phyloP scores from a whole-genome alignment of 73 alveolate genomes.

The Paramecium pentaurelia region DNA sequence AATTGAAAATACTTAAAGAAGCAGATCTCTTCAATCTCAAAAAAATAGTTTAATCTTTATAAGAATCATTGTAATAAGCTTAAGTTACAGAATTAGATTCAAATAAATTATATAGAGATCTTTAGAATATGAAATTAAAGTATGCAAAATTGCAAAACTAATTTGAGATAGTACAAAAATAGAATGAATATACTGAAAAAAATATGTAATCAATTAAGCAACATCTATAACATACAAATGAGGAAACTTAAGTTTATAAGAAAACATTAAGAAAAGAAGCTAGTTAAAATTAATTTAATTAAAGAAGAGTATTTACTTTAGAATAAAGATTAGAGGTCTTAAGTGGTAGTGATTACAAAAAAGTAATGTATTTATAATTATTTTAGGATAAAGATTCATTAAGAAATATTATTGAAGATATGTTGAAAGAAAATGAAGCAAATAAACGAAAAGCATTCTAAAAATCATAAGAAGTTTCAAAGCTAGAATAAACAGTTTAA shows the following conservation, averaged over 20 bases:
- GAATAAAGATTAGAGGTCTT: constrained; percentile 36
- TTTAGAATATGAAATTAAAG: background rate
- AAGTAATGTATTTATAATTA: background rate
- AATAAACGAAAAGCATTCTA: constrained; percentile 30
- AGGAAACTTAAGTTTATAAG: background rate
- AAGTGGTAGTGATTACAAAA: constrained; percentile 32
- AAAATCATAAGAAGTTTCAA: background rate
- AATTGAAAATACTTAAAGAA: background rate
- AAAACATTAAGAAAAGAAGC: constrained; percentile 33
- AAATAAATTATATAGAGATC: constrained; percentile 29
- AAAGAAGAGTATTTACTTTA: constrained; percentile 45
- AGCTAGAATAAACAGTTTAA: background rate
- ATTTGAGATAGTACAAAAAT: background rate
- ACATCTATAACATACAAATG: background rate
- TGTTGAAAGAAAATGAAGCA: constrained; percentile 40
- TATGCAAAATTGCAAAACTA: background rate
- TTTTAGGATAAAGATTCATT: constrained; percentile 28
- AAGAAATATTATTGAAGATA: constrained; percentile 36
- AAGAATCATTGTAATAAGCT: constrained; percentile 26
- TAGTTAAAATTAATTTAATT: constrained; percentile 20
- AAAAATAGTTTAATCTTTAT: background rate
- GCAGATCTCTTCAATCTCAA: background rate
- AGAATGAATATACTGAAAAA: constrained; percentile 18
- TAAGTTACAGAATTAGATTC: constrained; percentile 45
- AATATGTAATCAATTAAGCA: background rate